Evolutionary conservation across 2,329 filamentous ascomycete genomes (phyloP), one percentile per base, ranked within the genome.

Genomic region (Cladosporium velox): DNA sequence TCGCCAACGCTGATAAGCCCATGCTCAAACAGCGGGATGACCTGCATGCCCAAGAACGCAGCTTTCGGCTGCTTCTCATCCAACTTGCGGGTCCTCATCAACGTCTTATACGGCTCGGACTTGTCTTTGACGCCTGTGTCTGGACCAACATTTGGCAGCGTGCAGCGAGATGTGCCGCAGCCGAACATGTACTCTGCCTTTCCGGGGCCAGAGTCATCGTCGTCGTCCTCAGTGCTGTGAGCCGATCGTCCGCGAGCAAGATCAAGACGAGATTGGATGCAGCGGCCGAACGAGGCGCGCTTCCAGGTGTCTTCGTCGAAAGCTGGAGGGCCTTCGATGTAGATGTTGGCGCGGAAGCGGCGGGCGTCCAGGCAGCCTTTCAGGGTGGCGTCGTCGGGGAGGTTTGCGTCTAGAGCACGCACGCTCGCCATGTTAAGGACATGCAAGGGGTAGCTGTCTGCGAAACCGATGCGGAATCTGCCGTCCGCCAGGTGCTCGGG

Each of bases 241-340:
- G 18, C 24, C 15, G n/a, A 30, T 12, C 52, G 28, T 26, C 24
- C 24, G 1, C 47, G 32, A 28, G 34, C n/a, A 24, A 57, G 52
- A 6, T 64, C 51, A 10, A 34, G 18, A 2, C 54, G 54, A 21
- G 65, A 38, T n/a, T 62, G 61, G 47, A 71, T 65, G n/a, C 70
- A 67, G 5, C 61, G 62, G 8, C 81, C 83, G 70, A 90, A 83
- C 26, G 80, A 78, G 44, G 91, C 82, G 32, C 79, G 81, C 68
- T 86, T 88, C 90, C 90, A 93, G 10, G 80, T 81, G 63, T 93
- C 90, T 76, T 93, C 90, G 21, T 87, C 85, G 72, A 90, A 92
- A 4, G 88, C 81, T 1, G 84, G 79, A 0, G 84, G 82, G 3
- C 89, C 89, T 4, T 87, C 86, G 59, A 91, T 78, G 70, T 91